Evolutionary conservation across 306 rosid genomes (phyloP), one percentile per base, ranked within the genome.

Genomic region (Benincasa hispida): DNA sequence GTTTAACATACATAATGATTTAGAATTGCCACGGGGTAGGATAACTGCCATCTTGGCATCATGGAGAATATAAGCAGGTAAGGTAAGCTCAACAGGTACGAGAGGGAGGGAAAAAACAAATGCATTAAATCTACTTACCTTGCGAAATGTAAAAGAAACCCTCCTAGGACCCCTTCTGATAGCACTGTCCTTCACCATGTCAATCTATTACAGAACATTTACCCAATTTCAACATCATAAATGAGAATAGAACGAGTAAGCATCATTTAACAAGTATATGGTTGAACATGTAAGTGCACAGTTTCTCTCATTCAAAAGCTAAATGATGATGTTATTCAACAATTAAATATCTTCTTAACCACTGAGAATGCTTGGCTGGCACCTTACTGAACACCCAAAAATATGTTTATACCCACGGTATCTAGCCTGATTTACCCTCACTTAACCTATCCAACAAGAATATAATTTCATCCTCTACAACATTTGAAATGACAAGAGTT

Each of bases 91-190:
- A 57, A 58, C 73, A 58, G 3, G n/a, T 47, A 78, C 14, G 25
- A 14, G 55, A 75, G 53, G 17, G 28, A 30, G 11, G 58, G 22
- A 53, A 39, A 54, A 21, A n/a, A 35, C 15, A 55, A 21, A 39
- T 37, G 35, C 53, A 42, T 25, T 73, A 75, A 39, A 79, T 69
- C 13, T 55, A 79, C 86, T 55, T 51, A 93, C 98, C 96, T 91
- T 89, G 37, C 97, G 90, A 1, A 93, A 25, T 11, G 97, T 93
- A 81, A 93, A 89, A 82, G 97, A 91, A 68, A 93, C 96, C 84
- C 98, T 88, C 86, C 98, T 89, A 37, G 89, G 80, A 65, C 86
- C 91, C 77, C 97, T 87, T 83, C 84, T 84, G 77, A 93, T 86
- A 75, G 84, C 66, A 76, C 30, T 86, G 75, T 62, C 88, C 50